A percentile compares a stretch with the other conserved stretches of the same genome.
Evolutionary conservation across 1,284 basidiomycete species (phyloP).

Genomic region (Nidula niveotomentosa): DNA sequence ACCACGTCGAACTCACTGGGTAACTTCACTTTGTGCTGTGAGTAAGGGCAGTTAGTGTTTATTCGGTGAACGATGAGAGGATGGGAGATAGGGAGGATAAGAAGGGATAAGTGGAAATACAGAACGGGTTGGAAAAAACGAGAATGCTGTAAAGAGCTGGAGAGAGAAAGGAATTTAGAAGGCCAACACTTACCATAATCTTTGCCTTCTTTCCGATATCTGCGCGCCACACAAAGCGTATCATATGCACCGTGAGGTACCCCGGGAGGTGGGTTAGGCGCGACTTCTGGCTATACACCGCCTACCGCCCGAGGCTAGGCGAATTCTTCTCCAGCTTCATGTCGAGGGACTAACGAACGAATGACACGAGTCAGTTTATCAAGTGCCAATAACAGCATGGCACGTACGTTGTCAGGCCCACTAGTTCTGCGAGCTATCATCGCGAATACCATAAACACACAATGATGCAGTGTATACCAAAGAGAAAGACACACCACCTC

Average conservation of each 20-base stretch:
- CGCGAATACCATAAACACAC: background rate
- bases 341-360: constrained; percentile 84
- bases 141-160: background rate
- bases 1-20: constrained; percentile 85
- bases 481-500: constrained; percentile 55
- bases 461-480: constrained; percentile 1
- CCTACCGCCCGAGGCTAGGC: constrained; percentile 76
- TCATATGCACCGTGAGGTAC: constrained; percentile 90
- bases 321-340: constrained; percentile 89
- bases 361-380: no score
- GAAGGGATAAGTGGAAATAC: no score
- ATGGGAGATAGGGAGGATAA: no score
- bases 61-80: no score
- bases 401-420: constrained; percentile 74
- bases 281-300: constrained; percentile 82
- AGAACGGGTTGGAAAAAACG: no score
- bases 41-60: no score
- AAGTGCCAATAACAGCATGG: no score
- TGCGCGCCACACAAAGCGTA: constrained; percentile 93
- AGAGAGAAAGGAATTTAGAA: background rate
- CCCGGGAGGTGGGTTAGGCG: constrained; percentile 83
- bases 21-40: constrained; percentile 95
- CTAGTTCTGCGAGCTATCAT: constrained; percentile 56
- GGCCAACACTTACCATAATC: constrained; percentile 76
- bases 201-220: constrained; percentile 93